Evolutionary conservation across 441 rosid species (phyloP).

Genomic region (Dalechampia spathulata): DNA sequence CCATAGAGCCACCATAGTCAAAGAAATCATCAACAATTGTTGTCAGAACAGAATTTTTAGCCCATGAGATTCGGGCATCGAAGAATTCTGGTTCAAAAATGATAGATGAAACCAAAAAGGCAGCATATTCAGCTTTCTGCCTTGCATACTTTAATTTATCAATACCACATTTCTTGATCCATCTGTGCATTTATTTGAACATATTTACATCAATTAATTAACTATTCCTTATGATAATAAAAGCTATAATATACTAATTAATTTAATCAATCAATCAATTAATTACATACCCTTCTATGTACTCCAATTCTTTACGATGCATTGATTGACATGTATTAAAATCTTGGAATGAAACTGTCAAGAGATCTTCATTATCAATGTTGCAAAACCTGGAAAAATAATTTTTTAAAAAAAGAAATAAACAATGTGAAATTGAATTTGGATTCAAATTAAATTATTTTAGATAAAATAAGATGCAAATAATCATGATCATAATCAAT

Average conservation of each 20-base stretch:
- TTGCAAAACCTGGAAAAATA: neutral
- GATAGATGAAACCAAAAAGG: conserved; percentile 7
- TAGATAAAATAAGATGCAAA: too few relatives aligned
- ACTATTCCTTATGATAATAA: neutral
- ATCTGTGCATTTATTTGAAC: conserved; percentile 1
- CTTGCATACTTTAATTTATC: conserved; percentile 11
- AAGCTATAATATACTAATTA: neutral
- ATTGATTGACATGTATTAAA: conserved; percentile 8
- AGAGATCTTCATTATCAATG: conserved; percentile 1
- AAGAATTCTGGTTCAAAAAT: conserved; percentile 2
- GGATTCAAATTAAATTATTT: too few relatives aligned
- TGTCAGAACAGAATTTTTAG: conserved; percentile 4
- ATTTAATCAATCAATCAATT: neutral
- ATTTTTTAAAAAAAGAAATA: too few relatives aligned
- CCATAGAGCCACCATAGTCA: conserved; percentile 11
- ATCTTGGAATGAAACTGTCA: conserved; percentile 3
- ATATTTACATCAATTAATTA: too few relatives aligned
- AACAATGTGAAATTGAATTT: too few relatives aligned
- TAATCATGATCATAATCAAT: neutral
- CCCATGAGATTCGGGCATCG: conserved; percentile 11
- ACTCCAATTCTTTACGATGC: conserved; percentile 9
- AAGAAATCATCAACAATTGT: conserved; percentile 13
- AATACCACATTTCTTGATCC: conserved; percentile 7
- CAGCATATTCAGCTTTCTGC: conserved; percentile 1
- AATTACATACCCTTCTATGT: conserved; percentile 2